Percentiles rank a stretch among this genome's conserved stretches.
phyloP scores from a whole-genome alignment of 2,329 filamentous ascomycete species.

The Epicoccum sorghinum region DNA sequence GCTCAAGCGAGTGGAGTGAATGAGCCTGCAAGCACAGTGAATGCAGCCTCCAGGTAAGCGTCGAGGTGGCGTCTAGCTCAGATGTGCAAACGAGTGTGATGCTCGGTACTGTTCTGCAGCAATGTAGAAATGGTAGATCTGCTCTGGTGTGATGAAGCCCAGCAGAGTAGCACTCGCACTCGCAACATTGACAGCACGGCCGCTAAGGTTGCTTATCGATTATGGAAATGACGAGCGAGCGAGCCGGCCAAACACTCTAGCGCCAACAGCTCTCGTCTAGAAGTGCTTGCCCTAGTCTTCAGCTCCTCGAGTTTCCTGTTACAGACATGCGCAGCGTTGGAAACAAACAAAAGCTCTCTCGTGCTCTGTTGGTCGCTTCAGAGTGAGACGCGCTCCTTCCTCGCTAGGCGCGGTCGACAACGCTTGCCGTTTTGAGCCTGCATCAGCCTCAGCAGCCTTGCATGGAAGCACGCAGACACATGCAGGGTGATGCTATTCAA shows the following conservation, averaged over 20 bases:
- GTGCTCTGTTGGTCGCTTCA: neutral
- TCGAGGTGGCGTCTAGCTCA: conserved; percentile 2
- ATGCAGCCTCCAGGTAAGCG: conserved; percentile 7
- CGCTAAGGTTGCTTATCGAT: conserved; percentile 17
- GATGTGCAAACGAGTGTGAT: conserved; percentile 17
- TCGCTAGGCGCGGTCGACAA: conserved; percentile 1
- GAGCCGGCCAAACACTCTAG: neutral
- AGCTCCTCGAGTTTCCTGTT: neutral
- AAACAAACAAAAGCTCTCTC: neutral
- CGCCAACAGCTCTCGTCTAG: neutral
- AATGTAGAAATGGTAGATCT: conserved; percentile 15
- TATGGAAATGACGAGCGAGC: neutral
- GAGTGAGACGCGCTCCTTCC: conserved; percentile 1
- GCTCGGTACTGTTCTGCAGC: conserved; percentile 14
- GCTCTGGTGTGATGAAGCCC: conserved; percentile 3
- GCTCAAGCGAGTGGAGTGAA: conserved; percentile 44
- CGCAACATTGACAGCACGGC: conserved; percentile 9
- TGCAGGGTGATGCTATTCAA: too few relatives aligned
- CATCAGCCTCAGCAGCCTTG: conserved; percentile 10
- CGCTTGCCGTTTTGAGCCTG: conserved; percentile 2
- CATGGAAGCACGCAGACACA: neutral
- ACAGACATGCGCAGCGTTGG: neutral
- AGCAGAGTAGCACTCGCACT: conserved; percentile 2
- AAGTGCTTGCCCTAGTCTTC: neutral
- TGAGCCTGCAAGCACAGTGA: conserved; percentile 10